These are phyloP conservation scores for Opeltia flavorubescens DNA, from an alignment of 495 filamentous ascomycete genomes.

Conservation along the genomic window DNA sequence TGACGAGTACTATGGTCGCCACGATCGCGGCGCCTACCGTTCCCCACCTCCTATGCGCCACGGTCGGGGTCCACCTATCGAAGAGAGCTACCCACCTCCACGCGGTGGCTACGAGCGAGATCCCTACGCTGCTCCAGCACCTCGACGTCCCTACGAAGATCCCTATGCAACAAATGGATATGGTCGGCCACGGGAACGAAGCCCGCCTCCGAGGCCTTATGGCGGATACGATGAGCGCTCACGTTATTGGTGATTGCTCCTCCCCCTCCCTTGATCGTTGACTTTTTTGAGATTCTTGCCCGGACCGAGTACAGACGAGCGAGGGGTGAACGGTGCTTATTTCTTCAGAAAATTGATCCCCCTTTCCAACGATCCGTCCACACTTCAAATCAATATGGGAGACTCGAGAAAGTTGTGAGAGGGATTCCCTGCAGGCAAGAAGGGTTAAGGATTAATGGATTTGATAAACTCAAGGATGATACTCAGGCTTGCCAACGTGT, in stretches of 20 bases:
- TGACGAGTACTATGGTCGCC: constrained; percentile 69
- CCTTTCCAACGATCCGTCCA: too few species aligned
- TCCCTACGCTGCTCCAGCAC: constrained; percentile 19
- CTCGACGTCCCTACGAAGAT: constrained; percentile 39
- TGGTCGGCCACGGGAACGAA: constrained; percentile 8
- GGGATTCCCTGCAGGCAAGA: too few species aligned
- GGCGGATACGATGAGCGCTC: constrained; percentile 15
- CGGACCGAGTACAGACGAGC: too few species aligned
- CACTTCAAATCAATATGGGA: too few species aligned
- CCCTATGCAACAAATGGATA: constrained; percentile 26
- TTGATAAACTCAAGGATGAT: too few species aligned
- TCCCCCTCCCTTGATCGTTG: constrained; percentile 3
- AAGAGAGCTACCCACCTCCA: constrained; percentile 56
- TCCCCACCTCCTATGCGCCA: constrained; percentile 47
- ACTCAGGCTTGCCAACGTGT: too few species aligned
- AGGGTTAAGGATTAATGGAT: too few species aligned
- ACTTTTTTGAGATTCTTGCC: too few species aligned
- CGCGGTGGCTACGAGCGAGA: constrained; percentile 26
- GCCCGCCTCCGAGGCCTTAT: constrained; percentile 16
- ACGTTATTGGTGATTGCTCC: constrained; percentile 19
- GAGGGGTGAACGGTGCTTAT: too few species aligned
- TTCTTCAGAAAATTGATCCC: too few species aligned
- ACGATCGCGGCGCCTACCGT: constrained; percentile 50
- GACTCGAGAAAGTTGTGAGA: too few species aligned
- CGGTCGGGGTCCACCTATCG: constrained; percentile 47